These are phyloP conservation scores for Tulasnella sp. DNA, from an alignment of 768 basidiomycete genomes.

Conservation along the genomic window DNA sequence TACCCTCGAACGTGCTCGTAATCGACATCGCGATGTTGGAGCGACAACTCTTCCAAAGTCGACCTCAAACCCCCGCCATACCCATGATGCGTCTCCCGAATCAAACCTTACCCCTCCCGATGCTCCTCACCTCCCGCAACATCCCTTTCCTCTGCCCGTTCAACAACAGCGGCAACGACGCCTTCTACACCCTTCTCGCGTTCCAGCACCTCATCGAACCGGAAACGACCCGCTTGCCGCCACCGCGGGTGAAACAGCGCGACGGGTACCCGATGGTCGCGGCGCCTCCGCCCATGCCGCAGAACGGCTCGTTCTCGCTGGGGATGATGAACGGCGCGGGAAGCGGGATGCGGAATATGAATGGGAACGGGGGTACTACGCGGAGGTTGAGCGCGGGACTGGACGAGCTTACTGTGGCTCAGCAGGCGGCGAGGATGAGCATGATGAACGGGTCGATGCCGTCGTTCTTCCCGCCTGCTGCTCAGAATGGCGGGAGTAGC, in stretches of 20 bases:
- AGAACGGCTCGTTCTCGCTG: not conserved
- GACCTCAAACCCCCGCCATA: not conserved
- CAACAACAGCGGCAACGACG: slow-evolving; percentile 74
- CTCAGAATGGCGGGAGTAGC: not conserved
- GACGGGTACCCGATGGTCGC: slow-evolving; percentile 9
- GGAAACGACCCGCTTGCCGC: slow-evolving; percentile 13
- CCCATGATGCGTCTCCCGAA: not conserved
- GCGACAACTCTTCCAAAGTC: slow-evolving; percentile 39
- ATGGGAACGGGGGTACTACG: not conserved
- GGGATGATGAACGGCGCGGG: not conserved
- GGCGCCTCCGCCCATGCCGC: not conserved
- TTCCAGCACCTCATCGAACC: slow-evolving; percentile 62
- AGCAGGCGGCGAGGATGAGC: not conserved
- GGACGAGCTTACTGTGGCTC: not conserved
- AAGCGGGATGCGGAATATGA: not conserved
- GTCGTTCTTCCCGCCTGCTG: not conserved
- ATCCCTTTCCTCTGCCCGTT: slow-evolving; percentile 28
- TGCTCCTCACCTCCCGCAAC: slow-evolving; percentile 49
- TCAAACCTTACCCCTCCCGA: slow-evolving; percentile 45
- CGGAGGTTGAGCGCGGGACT: not conserved
- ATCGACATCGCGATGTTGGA: slow-evolving; percentile 58
- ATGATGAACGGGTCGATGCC: slow-evolving; percentile 11
- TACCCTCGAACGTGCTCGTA: slow-evolving; percentile 60
- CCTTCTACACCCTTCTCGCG: slow-evolving; percentile 54
- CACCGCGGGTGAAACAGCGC: not conserved